phyloP scores from a whole-genome alignment of 192 early-diverging fungal species.

The Gaertneriomyces semiglobifer region DNA sequence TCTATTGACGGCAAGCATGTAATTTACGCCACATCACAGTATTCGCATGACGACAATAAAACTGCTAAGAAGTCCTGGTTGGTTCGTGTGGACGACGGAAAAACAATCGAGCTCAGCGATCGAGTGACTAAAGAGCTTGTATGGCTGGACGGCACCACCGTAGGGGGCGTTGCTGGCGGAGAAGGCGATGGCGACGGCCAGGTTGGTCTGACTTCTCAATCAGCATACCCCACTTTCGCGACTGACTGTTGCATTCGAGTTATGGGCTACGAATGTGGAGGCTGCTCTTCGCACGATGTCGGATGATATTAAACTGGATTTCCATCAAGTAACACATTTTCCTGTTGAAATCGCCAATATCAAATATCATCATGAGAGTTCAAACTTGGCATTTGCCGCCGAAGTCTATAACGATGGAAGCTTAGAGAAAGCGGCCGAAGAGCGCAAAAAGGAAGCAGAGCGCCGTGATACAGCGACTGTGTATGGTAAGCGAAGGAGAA shows the following conservation, averaged over 20 bases:
- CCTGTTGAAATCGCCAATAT: conserved; percentile 56
- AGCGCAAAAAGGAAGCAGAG: conserved; percentile 42
- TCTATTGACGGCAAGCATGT: conserved; percentile 51
- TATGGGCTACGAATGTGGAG: conserved; percentile 40
- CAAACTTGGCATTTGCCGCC: conserved; percentile 64
- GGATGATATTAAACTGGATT: conserved; percentile 8
- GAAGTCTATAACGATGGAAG: conserved; percentile 59
- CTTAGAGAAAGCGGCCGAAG: conserved; percentile 49
- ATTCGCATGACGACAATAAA: conserved; percentile 41
- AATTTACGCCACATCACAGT: conserved; percentile 61
- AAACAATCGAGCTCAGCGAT: conserved; percentile 45
- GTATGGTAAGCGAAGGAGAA: conserved; percentile 32
- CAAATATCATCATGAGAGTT: conserved; percentile 52
- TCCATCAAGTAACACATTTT: conserved; percentile 50
- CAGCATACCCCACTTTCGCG: neutral
- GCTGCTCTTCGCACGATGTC: conserved; percentile 30
- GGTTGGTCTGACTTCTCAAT: neutral
- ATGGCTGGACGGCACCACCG: conserved; percentile 46
- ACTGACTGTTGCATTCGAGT: neutral
- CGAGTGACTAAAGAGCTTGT: conserved; percentile 39
- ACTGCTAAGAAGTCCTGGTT: conserved; percentile 26
- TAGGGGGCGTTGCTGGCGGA: conserved; percentile 35
- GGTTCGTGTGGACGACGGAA: conserved; percentile 51
- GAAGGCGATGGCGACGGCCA: neutral
- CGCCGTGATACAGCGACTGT: conserved; percentile 58